Conservation (phyloP, 768 basidiomycete species). For the Phylloporus sp. region DNA sequence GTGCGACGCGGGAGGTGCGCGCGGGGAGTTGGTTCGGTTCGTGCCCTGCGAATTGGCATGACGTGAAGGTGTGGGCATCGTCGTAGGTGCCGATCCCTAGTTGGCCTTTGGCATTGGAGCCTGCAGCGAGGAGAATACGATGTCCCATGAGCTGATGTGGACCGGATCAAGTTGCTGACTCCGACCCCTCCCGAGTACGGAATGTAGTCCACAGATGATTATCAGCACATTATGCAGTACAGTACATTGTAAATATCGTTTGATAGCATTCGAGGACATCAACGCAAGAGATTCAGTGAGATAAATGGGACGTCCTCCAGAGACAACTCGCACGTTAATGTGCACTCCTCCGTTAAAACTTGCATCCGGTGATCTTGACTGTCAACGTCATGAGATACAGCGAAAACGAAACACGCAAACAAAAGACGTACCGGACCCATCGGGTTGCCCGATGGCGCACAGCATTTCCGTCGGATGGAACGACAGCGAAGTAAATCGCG, state of each 20-base stretch:
- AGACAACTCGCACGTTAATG: background rate
- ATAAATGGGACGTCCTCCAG: slow-evolving; percentile 3
- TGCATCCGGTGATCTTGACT: slow-evolving; percentile 59
- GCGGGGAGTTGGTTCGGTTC: slow-evolving; percentile 23
- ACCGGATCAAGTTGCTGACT: background rate
- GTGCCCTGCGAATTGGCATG: slow-evolving; percentile 31
- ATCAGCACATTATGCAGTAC: slow-evolving; percentile 3
- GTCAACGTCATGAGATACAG: slow-evolving; percentile 4
- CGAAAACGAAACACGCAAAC: background rate
- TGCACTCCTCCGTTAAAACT: slow-evolving; percentile 32
- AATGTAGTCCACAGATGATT: background rate
- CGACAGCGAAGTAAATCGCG: slow-evolving; percentile 55
- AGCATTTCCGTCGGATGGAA: slow-evolving; percentile 91
- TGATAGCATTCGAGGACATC: slow-evolving; percentile 7
- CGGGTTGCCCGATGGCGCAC: slow-evolving; percentile 66
- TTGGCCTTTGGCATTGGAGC: slow-evolving; percentile 48
- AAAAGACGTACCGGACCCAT: slow-evolving; percentile 49
- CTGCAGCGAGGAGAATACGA: slow-evolving; percentile 35
- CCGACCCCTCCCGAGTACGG: background rate
- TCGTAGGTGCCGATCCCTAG: slow-evolving; percentile 36
- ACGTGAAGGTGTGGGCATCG: slow-evolving; percentile 38
- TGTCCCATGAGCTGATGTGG: background rate
- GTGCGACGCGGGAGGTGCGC: slow-evolving; percentile 32
- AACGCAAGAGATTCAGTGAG: slow-evolving; percentile 10
- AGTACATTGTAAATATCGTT: slow-evolving; percentile 20